Conservation (phyloP, 1,284 basidiomycete genomes). For the Lentinula novae-zelandiae region DNA sequence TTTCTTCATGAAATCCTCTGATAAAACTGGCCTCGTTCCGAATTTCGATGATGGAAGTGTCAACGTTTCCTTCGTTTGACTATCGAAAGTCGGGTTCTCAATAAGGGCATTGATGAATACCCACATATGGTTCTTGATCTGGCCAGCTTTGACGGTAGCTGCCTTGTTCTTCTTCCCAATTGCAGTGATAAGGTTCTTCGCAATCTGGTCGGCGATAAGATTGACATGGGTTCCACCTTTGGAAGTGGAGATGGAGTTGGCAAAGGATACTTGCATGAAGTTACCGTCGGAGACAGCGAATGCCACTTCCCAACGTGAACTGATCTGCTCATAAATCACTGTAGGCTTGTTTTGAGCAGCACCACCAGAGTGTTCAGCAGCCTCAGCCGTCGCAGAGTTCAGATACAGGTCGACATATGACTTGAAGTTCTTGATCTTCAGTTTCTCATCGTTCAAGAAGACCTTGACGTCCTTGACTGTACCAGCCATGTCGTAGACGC, state of each 20-base stretch:
- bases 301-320: conserved; percentile 91
- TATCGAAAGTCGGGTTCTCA: conserved; percentile 99
- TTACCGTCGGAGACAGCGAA: conserved; percentile 92
- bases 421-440: conserved; percentile 97
- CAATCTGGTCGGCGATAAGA: conserved; percentile 85
- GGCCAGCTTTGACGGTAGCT: conserved; percentile 86
- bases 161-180: conserved; percentile 98
- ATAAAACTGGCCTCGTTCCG: conserved; percentile 78
- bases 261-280: conserved; percentile 95
- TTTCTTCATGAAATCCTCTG: conserved; percentile 96
- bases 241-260: conserved; percentile 95
- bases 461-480: conserved; percentile 95
- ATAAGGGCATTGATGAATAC: conserved; percentile 96
- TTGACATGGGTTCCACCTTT: conserved; percentile 97
- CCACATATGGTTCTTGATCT: conserved; percentile 99
- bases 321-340: conserved; percentile 81
- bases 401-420: conserved; percentile 97
- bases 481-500: conserved; percentile 97
- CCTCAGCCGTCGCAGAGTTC: conserved; percentile 64
- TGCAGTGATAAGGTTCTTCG: conserved; percentile 76
- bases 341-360: conserved; percentile 73
- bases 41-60: conserved; percentile 91
- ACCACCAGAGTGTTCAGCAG: conserved; percentile 65
- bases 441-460: conserved; percentile 85
- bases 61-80: conserved; percentile 97